These are phyloP conservation scores for Bolboschoenoplectus hybrid DNA, from an alignment of 202 grass and related monocot genomes.

Conservation along the genomic window DNA sequence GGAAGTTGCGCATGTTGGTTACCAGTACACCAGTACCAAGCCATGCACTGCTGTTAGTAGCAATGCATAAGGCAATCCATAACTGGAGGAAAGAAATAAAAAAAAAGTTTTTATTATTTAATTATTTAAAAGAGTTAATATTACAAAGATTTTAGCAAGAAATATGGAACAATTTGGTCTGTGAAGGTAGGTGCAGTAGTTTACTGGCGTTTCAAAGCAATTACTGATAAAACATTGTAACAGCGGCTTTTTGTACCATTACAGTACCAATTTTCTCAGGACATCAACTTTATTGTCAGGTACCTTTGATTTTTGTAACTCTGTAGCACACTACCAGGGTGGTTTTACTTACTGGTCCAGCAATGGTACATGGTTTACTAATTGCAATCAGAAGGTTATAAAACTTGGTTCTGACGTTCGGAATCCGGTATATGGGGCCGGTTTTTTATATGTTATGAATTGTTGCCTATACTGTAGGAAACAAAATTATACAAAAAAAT, in stretches of 20 bases:
- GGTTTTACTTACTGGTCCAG: not conserved
- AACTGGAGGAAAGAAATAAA: constrained; percentile 53
- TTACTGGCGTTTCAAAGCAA: not conserved
- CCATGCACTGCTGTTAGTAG: constrained; percentile 97
- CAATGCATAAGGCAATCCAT: constrained; percentile 84
- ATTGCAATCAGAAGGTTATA: not conserved
- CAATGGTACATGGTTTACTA: not conserved
- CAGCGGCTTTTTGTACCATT: not conserved
- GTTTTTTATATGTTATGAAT: not conserved
- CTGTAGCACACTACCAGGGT: not conserved
- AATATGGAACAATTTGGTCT: not conserved
- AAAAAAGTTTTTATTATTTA: not conserved
- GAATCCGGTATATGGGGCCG: not conserved
- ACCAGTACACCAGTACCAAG: constrained; percentile 80
- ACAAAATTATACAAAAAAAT: not conserved
- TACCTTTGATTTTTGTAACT: not conserved
- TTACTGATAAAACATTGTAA: not conserved
- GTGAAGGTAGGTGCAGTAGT: not conserved
- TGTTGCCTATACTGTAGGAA: not conserved
- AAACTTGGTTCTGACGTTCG: not conserved
- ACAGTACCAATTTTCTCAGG: constrained; percentile 1
- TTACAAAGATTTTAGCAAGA: not conserved
- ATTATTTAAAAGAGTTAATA: not conserved
- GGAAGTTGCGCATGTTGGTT: constrained; percentile 98
- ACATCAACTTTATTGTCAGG: not conserved